These are phyloP conservation scores for Pyropia yezoensis DNA, from an alignment of 23 red algal genomes.

Conservation along the genomic window DNA sequence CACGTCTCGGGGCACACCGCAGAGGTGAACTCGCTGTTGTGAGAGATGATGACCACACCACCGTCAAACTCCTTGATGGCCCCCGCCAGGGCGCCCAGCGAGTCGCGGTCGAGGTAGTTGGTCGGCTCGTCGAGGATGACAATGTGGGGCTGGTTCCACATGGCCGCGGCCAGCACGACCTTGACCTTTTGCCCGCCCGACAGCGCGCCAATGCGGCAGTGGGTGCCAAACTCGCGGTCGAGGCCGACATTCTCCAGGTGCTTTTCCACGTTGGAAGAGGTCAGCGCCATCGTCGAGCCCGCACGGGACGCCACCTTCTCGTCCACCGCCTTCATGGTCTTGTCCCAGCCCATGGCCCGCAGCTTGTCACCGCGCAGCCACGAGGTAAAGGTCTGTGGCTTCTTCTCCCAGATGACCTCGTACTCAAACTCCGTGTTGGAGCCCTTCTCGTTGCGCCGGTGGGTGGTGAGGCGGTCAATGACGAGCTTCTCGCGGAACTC, in stretches of 20 bases:
- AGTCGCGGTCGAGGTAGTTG: conserved; percentile 87
- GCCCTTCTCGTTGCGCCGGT: conserved; percentile 53
- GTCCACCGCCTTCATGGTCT: conserved; percentile 72
- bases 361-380: conserved; percentile 65
- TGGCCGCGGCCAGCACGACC: conserved; percentile 75
- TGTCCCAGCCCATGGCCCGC: conserved; percentile 39
- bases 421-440: conserved; percentile 76
- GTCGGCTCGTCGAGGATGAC: conserved; percentile 96
- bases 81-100: conserved; percentile 72
- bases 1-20: conserved; percentile 79
- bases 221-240: conserved; percentile 74
- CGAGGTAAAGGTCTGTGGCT: conserved; percentile 54
- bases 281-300: conserved; percentile 52
- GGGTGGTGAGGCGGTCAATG: conserved; percentile 30
- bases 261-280: conserved; percentile 69
- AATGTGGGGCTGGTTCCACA: conserved; percentile 83
- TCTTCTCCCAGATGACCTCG: conserved; percentile 65
- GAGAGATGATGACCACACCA: conserved; percentile 96
- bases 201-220: conserved; percentile 70
- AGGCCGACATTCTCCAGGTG: conserved; percentile 84
- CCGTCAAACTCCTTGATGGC: conserved; percentile 90
- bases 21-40: conserved; percentile 73
- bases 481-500: conserved; percentile 60
- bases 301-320: conserved; percentile 75
- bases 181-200: conserved; percentile 94